Evolutionary conservation across 2,329 filamentous ascomycete species (phyloP), one percentile per base, ranked within the genome.

Genomic region (Stromatinia cepivora): DNA sequence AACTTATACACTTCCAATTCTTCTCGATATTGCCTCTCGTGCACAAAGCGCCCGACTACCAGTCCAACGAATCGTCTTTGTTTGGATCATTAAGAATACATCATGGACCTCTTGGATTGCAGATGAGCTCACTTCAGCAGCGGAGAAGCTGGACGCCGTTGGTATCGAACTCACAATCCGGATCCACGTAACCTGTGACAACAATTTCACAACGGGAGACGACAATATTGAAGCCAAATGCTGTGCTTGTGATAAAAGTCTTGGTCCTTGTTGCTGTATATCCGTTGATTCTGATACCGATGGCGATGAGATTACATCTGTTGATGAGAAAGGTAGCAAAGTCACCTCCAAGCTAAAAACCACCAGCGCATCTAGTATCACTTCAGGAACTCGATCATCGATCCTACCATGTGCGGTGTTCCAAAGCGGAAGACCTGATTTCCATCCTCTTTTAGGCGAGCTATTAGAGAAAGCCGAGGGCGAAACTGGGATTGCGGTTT

Each of bases 401-500:
- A 39, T 64, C 56, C 53, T 69, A 10, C 50, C 67, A 10, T 69
- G 52, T 39, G 67, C 67, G 3, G 31, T 56, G 0, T 69, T 65
- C 17, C 45, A 58, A 4, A 72, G 71, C 52, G 75, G 75, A 4
- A 78, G 87, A 10, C 85, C 86, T 0, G 82, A 88, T 72, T 79
- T 89, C 3, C 81, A 82, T 54, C 76, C 77, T 0, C 81, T 88
- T 65, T 84, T 89, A 66, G 81, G 85, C 25, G 77, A 77, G 9
- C 81, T 86, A 0, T 84, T 88, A 9, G 86, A 88, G 78, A 81
- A 81, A 1, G 86, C 86, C 1, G 84, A 83, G 70, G 87, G 87
- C 17, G 87, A 89, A 79, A 88, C 86, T n/a, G 85, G 84, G 1
- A 84, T 89, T 0, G 83, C 86, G 0, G 86, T 88, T 0, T 89